Conservation (phyloP, 805 yeast genomes). For the Spathaspora hagerdaliae region DNA sequence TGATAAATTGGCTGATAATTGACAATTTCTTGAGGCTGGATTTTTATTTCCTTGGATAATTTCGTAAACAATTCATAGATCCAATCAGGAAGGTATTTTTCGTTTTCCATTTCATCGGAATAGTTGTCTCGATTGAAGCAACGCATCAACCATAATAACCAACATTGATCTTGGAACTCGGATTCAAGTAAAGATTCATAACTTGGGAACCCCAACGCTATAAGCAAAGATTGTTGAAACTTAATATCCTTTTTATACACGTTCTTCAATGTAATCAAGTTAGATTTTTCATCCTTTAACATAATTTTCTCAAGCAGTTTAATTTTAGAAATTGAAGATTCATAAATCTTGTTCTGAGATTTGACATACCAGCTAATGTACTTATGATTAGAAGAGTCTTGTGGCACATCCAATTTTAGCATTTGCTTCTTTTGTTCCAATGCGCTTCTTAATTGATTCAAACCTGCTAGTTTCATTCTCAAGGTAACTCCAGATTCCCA, state of each 20-base stretch:
- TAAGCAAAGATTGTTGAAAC: slow-evolving; percentile 51
- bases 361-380: slow-evolving; percentile 43
- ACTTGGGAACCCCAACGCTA: slow-evolving; percentile 53
- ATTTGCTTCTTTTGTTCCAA: slow-evolving; percentile 41
- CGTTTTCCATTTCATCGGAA: slow-evolving; percentile 25
- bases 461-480: slow-evolving; percentile 60
- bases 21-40: slow-evolving; percentile 48
- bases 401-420: slow-evolving; percentile 13
- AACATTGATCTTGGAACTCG: slow-evolving; percentile 51
- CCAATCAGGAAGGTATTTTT: slow-evolving; percentile 49
- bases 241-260: slow-evolving; percentile 51
- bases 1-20: slow-evolving; percentile 54
- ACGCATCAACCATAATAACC: slow-evolving; percentile 62
- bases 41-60: slow-evolving; percentile 30
- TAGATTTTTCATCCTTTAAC: slow-evolving; percentile 39
- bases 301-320: slow-evolving; percentile 43
- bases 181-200: slow-evolving; percentile 49
- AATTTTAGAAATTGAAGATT: slow-evolving; percentile 40
- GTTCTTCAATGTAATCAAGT: slow-evolving; percentile 51
- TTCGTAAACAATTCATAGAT: slow-evolving; percentile 37
- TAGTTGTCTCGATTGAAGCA: slow-evolving; percentile 43
- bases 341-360: slow-evolving; percentile 48
- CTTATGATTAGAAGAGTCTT: slow-evolving; percentile 2
- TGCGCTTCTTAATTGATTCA: slow-evolving; percentile 49
- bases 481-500: slow-evolving; percentile 46